Evolutionary conservation across 169 alveolate genomes (phyloP).

Genomic region (Plasmodium gallinaceum): DNA sequence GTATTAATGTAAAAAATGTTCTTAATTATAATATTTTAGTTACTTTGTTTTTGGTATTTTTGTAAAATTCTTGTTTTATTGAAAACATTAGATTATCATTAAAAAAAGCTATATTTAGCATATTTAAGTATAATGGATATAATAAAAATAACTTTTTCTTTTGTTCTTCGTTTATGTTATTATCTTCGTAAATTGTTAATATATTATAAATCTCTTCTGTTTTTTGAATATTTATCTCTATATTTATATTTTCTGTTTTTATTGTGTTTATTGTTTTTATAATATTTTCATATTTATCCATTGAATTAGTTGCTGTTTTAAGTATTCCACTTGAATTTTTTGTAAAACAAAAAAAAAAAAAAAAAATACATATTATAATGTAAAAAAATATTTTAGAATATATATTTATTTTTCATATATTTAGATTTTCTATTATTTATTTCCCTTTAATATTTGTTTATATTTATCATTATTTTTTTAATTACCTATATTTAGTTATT

Average conservation of each 20-base stretch:
- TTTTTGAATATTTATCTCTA: constrained; percentile 73
- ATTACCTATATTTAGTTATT: constrained; percentile 65
- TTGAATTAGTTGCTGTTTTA: constrained; percentile 47
- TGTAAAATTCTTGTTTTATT: constrained; percentile 69
- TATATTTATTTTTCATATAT: neutral
- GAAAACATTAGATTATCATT: constrained; percentile 72
- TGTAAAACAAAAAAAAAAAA: neutral
- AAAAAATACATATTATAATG: neutral
- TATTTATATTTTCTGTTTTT: constrained; percentile 64
- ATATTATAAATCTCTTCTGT: constrained; percentile 73
- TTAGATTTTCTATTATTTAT: neutral
- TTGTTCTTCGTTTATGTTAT: constrained; percentile 67
- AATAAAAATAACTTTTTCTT: constrained; percentile 35
- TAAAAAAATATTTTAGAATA: neutral
- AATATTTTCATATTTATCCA: constrained; percentile 73
- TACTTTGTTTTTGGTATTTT: constrained; percentile 72
- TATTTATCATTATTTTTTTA: neutral
- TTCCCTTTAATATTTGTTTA: neutral
- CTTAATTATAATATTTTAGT: neutral
- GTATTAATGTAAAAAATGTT: neutral
- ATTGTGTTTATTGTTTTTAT: constrained; percentile 75
- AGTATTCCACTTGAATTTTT: constrained; percentile 24
- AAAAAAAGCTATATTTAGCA: constrained; percentile 69
- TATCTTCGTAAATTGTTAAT: constrained; percentile 58
- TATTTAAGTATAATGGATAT: constrained; percentile 47